Conservation (phyloP, 306 rosid species). For the Acmispon strigosus region DNA sequence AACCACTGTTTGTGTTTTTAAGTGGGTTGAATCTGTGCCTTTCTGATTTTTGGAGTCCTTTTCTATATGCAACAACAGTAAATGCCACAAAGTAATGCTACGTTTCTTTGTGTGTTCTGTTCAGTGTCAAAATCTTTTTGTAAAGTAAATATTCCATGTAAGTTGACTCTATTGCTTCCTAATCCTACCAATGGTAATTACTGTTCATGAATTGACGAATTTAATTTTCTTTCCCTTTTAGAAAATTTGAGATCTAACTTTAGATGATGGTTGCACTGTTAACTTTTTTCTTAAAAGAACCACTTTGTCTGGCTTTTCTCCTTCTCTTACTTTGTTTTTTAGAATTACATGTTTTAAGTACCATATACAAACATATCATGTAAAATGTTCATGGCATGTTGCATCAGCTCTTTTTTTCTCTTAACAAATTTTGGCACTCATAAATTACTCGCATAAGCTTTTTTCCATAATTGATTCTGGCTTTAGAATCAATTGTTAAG, state of each 20-base stretch:
- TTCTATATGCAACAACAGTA: constrained; percentile 7
- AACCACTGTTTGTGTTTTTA: neutral
- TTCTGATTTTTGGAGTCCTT: neutral
- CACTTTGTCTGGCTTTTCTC: neutral
- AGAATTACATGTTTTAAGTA: neutral
- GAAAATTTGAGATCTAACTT: constrained; percentile 14
- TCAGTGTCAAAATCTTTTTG: constrained; percentile 13
- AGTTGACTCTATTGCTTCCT: constrained; percentile 18
- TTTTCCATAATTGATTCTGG: too few species aligned
- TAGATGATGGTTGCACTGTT: constrained; percentile 15
- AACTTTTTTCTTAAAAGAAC: constrained; percentile 14
- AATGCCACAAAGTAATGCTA: constrained; percentile 1
- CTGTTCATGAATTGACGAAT: constrained; percentile 18
- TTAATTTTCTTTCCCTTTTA: neutral
- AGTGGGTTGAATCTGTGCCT: constrained; percentile 13
- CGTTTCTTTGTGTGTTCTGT: constrained; percentile 13
- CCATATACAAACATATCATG: neutral
- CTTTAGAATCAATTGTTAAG: too few species aligned
- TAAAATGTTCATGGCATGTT: neutral
- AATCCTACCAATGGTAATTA: constrained; percentile 11
- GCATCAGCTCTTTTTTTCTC: too few species aligned
- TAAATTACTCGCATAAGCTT: too few species aligned
- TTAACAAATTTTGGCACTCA: too few species aligned
- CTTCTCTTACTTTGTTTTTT: constrained; percentile 9
- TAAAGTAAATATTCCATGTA: constrained; percentile 10